Base-by-base conservation (phyloP, 1,284 basidiomycete genomes). In the Melampsora americana region DNA sequence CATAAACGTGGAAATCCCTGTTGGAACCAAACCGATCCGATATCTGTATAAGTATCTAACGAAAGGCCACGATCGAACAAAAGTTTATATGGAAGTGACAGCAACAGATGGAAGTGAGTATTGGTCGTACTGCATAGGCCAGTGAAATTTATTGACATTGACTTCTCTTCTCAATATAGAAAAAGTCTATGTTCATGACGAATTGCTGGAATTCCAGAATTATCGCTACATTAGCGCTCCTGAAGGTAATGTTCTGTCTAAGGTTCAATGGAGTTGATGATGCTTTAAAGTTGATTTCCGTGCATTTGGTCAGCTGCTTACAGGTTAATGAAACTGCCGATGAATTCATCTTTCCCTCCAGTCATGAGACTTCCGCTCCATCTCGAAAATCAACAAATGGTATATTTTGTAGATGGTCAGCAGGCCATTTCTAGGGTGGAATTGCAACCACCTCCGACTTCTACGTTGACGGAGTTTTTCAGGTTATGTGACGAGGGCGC, bases 31-130 rank as follows among this genome's bases (percentile, higher is more conserved):
- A 0, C 80, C 83, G 0, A 68, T 85, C 77, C 86, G 86, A 78
- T 87, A 87, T 77, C 77, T 83, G 2, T 83, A 84, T 80, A 87
- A 87, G 77, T 87, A 87, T 78, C 81, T 86, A 48, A 82, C 84
- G 77, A 87, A 87, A 77, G 86, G 86, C 0, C 72, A 79, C 28
- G 85, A 87, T 78, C 79, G 81, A 0, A 81, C 81, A 0, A 82
- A 83, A 5, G 56, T 86, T n/a, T 5, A 53, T 1, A 5, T 69
- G 2, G 56, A 50, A 23, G 20, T 26, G 7, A 62, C 44, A 14
- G 80, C 79, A 84, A 86, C 77, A 81, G 86, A 32, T 79, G 80
- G 46, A 46, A 70, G 6, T 84, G 79, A 64, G 66, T 85, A 5
- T 80, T 84, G 77, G 83, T 81, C 1, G 80, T 83, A 1, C 86